phyloP scores from a whole-genome alignment of 1,284 basidiomycete species.

The Takashimella tepidaria region DNA sequence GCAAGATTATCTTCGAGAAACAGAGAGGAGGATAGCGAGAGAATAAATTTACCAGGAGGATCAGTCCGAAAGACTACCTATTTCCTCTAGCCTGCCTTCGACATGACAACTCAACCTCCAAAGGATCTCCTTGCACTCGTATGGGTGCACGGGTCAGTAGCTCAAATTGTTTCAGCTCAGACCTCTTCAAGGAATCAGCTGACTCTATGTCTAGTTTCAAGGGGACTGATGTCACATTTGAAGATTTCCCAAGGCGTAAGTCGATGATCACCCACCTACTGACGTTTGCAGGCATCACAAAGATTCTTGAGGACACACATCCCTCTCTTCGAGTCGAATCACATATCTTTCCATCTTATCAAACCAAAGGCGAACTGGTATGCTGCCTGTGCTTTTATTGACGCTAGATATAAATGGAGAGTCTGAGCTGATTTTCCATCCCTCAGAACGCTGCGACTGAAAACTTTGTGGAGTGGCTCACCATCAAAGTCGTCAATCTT shows the following conservation, averaged over 20 bases:
- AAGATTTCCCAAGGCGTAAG: slow-evolving; percentile 45
- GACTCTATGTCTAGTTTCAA: slow-evolving; percentile 40
- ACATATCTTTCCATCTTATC: slow-evolving; percentile 81
- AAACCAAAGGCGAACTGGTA: slow-evolving; percentile 86
- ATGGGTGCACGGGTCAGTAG: slow-evolving; percentile 47
- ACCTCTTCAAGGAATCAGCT: background rate
- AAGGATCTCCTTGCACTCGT: slow-evolving; percentile 46
- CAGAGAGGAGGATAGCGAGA: no score
- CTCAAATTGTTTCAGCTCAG: background rate
- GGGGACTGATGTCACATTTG: slow-evolving; percentile 49
- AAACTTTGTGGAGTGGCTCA: slow-evolving; percentile 82
- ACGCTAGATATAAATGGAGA: no score
- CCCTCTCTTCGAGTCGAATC: slow-evolving; percentile 59
- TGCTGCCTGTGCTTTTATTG: slow-evolving; percentile 36
- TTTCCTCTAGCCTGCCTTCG: no score
- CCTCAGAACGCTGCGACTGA: slow-evolving; percentile 69
- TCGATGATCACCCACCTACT: background rate
- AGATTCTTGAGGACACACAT: slow-evolving; percentile 58
- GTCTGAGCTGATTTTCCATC: slow-evolving; percentile 1
- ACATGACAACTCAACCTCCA: no score
- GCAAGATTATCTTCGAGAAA: no score
- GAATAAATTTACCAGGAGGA: no score
- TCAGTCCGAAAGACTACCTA: no score
- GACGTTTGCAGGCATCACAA: slow-evolving; percentile 64
- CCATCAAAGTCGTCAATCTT: slow-evolving; percentile 67